Conservation (phyloP, 2,329 filamentous ascomycete species). For the Sordariomycetes sp. region DNA sequence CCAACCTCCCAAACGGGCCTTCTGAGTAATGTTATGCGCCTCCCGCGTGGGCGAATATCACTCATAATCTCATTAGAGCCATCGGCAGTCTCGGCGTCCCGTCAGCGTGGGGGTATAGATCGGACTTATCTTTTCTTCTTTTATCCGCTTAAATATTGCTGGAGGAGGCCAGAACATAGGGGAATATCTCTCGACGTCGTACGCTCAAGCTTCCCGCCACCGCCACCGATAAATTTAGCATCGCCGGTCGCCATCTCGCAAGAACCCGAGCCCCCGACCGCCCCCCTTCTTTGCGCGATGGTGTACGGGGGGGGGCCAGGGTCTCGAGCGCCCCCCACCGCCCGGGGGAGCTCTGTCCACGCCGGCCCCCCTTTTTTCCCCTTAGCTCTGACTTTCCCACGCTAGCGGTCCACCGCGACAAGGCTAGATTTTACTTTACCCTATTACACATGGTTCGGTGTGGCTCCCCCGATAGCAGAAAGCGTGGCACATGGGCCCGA, state of each 20-base stretch:
- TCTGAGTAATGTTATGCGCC: background rate
- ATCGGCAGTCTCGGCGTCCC: background rate
- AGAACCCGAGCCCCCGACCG: background rate
- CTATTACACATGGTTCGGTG: background rate
- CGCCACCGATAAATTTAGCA: background rate
- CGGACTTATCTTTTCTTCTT: no score
- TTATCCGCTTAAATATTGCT: no score
- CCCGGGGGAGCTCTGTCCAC: background rate
- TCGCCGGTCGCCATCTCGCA: background rate
- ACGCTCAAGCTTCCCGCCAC: background rate
- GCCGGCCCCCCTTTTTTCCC: background rate
- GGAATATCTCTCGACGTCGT: no score
- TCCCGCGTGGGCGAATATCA: background rate
- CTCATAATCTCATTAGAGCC: background rate
- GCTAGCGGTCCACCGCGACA: background rate
- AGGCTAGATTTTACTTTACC: background rate
- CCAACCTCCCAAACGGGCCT: background rate
- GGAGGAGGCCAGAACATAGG: no score
- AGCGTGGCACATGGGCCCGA: background rate
- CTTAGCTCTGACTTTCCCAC: background rate
- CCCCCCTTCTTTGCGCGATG: no score
- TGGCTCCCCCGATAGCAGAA: background rate
- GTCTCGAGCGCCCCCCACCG: background rate
- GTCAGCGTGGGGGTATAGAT: background rate
- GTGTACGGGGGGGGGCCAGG: background rate